phyloP scores from a whole-genome alignment of 495 filamentous ascomycete species.

The Neurospora intermedia region DNA sequence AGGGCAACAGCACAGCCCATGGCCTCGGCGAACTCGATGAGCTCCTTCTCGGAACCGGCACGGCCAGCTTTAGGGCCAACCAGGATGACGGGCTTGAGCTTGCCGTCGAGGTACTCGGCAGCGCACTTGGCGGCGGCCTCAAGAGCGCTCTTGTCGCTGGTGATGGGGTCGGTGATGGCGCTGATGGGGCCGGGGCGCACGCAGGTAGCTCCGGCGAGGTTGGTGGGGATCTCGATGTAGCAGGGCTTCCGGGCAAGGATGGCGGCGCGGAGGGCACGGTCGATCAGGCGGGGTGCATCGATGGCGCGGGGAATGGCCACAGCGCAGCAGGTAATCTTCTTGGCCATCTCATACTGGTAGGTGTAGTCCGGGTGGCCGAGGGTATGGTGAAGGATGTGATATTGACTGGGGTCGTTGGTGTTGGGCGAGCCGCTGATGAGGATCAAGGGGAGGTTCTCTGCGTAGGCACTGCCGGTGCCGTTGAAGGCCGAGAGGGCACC shows the following conservation, averaged over 20 bases:
- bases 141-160: constrained; percentile 11
- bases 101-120: constrained; percentile 13
- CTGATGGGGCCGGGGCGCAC: constrained; percentile 14
- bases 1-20: constrained; percentile 17
- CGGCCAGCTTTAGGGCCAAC: constrained; percentile 13
- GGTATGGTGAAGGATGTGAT: constrained; percentile 74
- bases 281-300: constrained; percentile 60
- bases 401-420: constrained; percentile 41
- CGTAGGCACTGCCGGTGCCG: constrained; percentile 55
- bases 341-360: constrained; percentile 46
- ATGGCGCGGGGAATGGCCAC: constrained; percentile 55
- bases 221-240: constrained; percentile 74
- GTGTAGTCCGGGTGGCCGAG: constrained; percentile 76
- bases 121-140: constrained; percentile 9
- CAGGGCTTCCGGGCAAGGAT: constrained; percentile 60
- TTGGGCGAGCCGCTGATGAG: constrained; percentile 64
- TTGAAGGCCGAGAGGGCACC: constrained; percentile 65
- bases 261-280: constrained; percentile 66
- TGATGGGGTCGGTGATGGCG: constrained; percentile 10
- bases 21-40: constrained; percentile 12
- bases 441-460: constrained; percentile 62
- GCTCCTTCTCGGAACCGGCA: constrained; percentile 10
- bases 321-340: constrained; percentile 58
- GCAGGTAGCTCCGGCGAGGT: constrained; percentile 48
- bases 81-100: constrained; percentile 16